These are phyloP conservation scores for Fusarium sterilihyphosum DNA, from an alignment of 2,329 filamentous ascomycete genomes.

Conservation along the genomic window DNA sequence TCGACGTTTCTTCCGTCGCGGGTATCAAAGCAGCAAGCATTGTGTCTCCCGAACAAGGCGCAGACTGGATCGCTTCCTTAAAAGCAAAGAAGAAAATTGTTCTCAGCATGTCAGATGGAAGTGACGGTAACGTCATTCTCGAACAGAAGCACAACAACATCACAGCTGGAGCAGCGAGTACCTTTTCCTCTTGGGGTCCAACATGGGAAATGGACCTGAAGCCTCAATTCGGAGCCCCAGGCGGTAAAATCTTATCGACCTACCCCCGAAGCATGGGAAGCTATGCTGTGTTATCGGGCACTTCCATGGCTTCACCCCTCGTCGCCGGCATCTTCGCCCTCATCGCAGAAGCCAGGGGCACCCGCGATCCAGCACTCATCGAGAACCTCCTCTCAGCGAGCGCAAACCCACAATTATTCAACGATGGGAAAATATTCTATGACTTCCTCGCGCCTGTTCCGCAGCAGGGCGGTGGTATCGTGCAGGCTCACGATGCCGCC, in stretches of 20 bases:
- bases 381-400: conserved; percentile 61
- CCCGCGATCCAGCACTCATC: conserved; percentile 59
- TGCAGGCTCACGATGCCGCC: conserved; percentile 69
- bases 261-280: conserved; percentile 57
- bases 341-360: conserved; percentile 62
- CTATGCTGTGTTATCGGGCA: conserved; percentile 65
- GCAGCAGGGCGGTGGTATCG: conserved; percentile 69
- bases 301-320: conserved; percentile 69
- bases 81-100: conserved; percentile 55
- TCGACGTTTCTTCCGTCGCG: conserved; percentile 46
- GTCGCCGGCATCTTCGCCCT: conserved; percentile 65
- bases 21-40: conserved; percentile 53
- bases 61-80: conserved; percentile 55
- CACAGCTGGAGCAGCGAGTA: conserved; percentile 62
- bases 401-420: conserved; percentile 60
- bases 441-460: conserved; percentile 62
- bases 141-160: conserved; percentile 50
- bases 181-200: conserved; percentile 69
- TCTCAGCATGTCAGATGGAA: conserved; percentile 56
- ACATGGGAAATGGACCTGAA: conserved; percentile 67
- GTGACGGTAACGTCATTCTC: conserved; percentile 50
- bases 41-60: conserved; percentile 54
- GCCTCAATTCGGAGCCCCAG: conserved; percentile 65
- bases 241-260: conserved; percentile 68
- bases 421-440: conserved; percentile 52